Evolutionary conservation across 2,329 filamentous ascomycete species (phyloP).

Genomic region (Diplodia mutila): DNA sequence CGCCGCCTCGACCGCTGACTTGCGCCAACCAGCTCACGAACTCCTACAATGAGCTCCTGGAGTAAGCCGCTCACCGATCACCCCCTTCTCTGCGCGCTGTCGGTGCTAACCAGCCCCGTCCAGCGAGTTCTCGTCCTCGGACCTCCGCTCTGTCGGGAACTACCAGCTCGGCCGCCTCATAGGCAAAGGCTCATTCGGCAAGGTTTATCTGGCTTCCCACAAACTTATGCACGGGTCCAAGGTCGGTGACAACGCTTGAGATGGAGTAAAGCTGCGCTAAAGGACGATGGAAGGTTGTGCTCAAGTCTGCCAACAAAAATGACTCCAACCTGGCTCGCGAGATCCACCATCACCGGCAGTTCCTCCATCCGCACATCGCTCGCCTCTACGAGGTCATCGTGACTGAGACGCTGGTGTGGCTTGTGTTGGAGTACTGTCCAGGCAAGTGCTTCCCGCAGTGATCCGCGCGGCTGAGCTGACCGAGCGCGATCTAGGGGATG

Average conservation of each 20-base stretch:
- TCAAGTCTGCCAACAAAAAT: conserved; percentile 96
- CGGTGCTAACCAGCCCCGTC: conserved; percentile 21
- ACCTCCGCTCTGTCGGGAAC: conserved; percentile 91
- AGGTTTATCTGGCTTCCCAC: conserved; percentile 93
- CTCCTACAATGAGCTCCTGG: conserved; percentile 94
- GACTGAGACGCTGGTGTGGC: conserved; percentile 91
- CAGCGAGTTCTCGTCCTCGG: conserved; percentile 91
- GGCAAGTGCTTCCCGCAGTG: conserved; percentile 56
- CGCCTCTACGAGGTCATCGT: conserved; percentile 97
- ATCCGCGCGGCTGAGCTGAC: conserved; percentile 6
- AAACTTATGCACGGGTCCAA: conserved; percentile 99
- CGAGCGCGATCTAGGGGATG: conserved; percentile 67
- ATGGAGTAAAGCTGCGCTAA: neutral
- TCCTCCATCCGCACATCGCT: conserved; percentile 95
- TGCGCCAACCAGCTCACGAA: conserved; percentile 73
- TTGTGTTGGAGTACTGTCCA: conserved; percentile 94
- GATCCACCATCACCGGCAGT: conserved; percentile 98
- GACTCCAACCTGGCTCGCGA: conserved; percentile 95
- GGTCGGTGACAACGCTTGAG: conserved; percentile 55
- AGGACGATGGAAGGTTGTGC: conserved; percentile 71
- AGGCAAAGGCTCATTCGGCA: conserved; percentile 97
- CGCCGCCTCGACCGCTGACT: conserved; percentile 18
- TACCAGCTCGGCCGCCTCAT: conserved; percentile 90
- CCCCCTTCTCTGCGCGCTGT: conserved; percentile 13
- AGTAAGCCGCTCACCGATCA: conserved; percentile 62